A percentile compares a stretch with the other conserved stretches of the same genome.
phyloP scores from a whole-genome alignment of 345 rosid species.

The Firmiana major region DNA sequence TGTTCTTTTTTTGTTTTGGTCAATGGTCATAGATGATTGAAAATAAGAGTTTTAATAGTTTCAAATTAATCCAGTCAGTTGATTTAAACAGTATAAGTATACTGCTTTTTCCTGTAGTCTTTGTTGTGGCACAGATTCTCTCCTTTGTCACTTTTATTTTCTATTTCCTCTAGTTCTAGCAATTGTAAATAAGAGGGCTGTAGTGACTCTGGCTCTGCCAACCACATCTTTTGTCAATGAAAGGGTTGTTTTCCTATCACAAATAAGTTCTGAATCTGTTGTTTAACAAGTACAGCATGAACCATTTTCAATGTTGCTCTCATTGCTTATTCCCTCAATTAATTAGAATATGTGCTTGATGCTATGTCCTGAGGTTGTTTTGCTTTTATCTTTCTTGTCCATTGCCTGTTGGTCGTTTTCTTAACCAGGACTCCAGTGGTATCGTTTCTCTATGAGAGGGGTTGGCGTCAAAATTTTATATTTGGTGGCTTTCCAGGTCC shows the following conservation, averaged over 20 bases:
- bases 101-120: neutral
- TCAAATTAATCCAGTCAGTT: slow-evolving; percentile 18
- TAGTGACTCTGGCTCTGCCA: slow-evolving; percentile 37
- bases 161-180: neutral
- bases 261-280: neutral
- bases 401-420: slow-evolving; percentile 10
- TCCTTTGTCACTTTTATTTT: neutral
- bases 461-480: slow-evolving; percentile 84
- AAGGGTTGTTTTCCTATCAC: neutral
- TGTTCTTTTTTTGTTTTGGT: neutral
- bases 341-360: neutral
- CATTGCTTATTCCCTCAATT: neutral
- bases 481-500: slow-evolving; percentile 86
- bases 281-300: neutral
- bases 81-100: neutral
- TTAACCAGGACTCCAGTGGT: slow-evolving; percentile 53
- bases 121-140: neutral
- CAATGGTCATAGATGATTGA: neutral
- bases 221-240: slow-evolving; percentile 21
- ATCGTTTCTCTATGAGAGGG: slow-evolving; percentile 83
- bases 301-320: neutral
- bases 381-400: neutral
- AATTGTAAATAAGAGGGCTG: slow-evolving; percentile 46
- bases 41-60: slow-evolving; percentile 36
- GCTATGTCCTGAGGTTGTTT: neutral